These are phyloP conservation scores for Mucor racemosus DNA, from an alignment of 371 early-diverging fungal genomes.

Conservation along the genomic window DNA sequence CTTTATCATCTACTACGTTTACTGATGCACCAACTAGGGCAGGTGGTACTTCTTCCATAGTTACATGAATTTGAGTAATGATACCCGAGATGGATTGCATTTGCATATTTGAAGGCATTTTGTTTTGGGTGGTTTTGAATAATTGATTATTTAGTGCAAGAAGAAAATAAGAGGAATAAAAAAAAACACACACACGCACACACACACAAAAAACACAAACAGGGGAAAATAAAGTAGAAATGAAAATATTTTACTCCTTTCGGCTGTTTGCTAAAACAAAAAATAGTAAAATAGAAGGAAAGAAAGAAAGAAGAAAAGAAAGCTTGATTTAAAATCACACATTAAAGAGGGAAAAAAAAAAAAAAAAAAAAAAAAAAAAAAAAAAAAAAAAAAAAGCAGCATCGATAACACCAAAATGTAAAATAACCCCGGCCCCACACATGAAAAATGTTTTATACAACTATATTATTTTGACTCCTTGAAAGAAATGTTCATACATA, in stretches of 20 bases:
- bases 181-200: background rate
- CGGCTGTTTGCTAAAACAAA: background rate
- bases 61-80: conserved; percentile 67
- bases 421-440: conserved; percentile 6
- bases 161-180: background rate
- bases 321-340: conserved; percentile 6
- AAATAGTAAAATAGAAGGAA: background rate
- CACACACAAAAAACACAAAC: no score
- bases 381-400: background rate
- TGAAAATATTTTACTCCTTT: background rate
- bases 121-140: background rate
- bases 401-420: background rate
- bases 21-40: conserved; percentile 77
- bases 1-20: conserved; percentile 63
- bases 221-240: background rate
- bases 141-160: background rate
- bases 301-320: background rate
- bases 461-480: background rate
- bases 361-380: background rate
- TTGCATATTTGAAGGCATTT: conserved; percentile 7
- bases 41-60: conserved; percentile 77
- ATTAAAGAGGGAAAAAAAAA: background rate
- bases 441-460: background rate
- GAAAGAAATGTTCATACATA: background rate
- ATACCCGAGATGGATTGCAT: conserved; percentile 73